Evolutionary conservation across 768 basidiomycete genomes (phyloP), one percentile per base, ranked within the genome.

Genomic region (Suillus hirtellus): DNA sequence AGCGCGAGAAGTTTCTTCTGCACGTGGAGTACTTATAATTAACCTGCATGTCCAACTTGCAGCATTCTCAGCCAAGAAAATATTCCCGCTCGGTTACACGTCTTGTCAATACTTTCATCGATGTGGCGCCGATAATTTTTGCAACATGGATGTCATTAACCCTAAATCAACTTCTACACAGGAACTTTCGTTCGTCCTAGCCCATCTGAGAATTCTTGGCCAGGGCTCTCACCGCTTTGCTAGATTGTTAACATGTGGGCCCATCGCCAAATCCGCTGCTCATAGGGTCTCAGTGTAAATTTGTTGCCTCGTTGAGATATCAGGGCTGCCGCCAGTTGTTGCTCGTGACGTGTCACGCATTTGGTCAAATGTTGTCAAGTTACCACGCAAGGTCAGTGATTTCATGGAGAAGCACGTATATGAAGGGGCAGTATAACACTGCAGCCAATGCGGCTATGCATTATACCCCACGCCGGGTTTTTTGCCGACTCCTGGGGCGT

Each of bases 221-320:
- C 21, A 15, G 10, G 46, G n/a, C 35, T 21, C 42, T 14, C 34
- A 24, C 42, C 44, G 17, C 54, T 62, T 56, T 64, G 69, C 56
- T 63, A 63, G 68, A 68, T 70, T 53, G 60, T 55, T n/a, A 49
- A 59, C 34, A 56, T 58, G 59, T 58, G 21, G 49, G 55, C 49
- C 52, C 62, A 56, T 59, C 40, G 43, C 47, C 6, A 59, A 59
- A 55, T 59, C 49, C 21, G 42, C 24, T 40, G 21, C 21, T 54
- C 31, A 24, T 14, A 49, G 49, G 37, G 61, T 67, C 40, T 68
- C 63, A 56, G 44, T 46, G 61, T 7, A 53, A 14, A 14, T 55
- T 46, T 42, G 31, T 35, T 38, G 4, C 63, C 61, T 59, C 59
- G 56, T 64, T 62, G 66, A 63, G 34, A 59, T 60, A 58, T 50